Percentiles rank a stretch among this genome's conserved stretches.
Conservation (phyloP, 2,329 filamentous ascomycete genomes). For the Bipolaris oryzae region DNA sequence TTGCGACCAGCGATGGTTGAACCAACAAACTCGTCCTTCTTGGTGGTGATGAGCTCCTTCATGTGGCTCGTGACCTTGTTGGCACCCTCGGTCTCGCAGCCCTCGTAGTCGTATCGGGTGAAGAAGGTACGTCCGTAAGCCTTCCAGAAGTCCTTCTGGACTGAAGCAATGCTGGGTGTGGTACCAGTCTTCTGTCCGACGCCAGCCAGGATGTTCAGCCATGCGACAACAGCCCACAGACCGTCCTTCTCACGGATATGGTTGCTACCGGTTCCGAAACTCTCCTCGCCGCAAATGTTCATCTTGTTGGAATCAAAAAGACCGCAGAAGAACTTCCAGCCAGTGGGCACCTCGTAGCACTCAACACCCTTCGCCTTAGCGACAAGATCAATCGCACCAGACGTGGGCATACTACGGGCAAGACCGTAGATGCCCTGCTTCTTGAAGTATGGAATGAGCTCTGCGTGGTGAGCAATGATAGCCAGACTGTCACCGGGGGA, state of each 20-base stretch:
- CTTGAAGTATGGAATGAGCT: constrained; percentile 98
- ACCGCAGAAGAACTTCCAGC: constrained; percentile 99
- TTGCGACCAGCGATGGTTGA: constrained; percentile 82
- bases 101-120: constrained; percentile 98
- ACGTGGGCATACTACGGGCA: constrained; percentile 97
- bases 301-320: constrained; percentile 98
- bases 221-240: constrained; percentile 94
- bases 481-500: constrained; percentile 96
- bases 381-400: constrained; percentile 91
- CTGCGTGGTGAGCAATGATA: constrained; percentile 96
- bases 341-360: constrained; percentile 96
- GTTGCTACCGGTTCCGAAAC: constrained; percentile 96
- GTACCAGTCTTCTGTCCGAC: constrained; percentile 81
- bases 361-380: constrained; percentile 91
- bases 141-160: constrained; percentile 96
- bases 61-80: constrained; percentile 87
- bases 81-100: constrained; percentile 88
- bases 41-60: constrained; percentile 73
- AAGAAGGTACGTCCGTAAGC: constrained; percentile 98
- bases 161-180: constrained; percentile 90
- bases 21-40: constrained; percentile 76
- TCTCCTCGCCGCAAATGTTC: constrained; percentile 99
- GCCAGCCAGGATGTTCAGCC: constrained; percentile 98
- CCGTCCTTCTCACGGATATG: constrained; percentile 99
- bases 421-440: constrained; percentile 95